These are phyloP conservation scores for Lasiodiplodia hormozganensis DNA, from an alignment of 2,329 filamentous ascomycete genomes.

Conservation along the genomic window DNA sequence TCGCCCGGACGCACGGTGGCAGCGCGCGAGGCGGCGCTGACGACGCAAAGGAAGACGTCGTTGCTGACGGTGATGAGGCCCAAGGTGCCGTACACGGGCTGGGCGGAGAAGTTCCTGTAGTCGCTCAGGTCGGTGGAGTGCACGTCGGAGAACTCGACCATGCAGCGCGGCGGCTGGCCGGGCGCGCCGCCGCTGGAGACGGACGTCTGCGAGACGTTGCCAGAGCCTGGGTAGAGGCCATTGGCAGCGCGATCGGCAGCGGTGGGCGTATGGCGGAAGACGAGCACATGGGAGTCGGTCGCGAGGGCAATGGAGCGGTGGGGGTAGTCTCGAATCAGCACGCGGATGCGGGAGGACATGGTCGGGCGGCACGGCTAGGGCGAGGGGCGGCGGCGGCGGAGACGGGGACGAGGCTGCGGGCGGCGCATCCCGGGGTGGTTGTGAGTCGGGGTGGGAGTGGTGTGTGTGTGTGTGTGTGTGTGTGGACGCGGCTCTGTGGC, in stretches of 20 bases:
- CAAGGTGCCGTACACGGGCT: conserved; percentile 82
- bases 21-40: conserved; percentile 78
- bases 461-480: neutral
- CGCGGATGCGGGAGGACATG: conserved; percentile 63
- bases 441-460: neutral
- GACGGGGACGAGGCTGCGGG: neutral
- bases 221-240: conserved; percentile 45
- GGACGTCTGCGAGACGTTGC: conserved; percentile 66
- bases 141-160: conserved; percentile 81
- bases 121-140: conserved; percentile 72
- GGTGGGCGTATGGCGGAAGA: conserved; percentile 79
- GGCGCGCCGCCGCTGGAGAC: conserved; percentile 45
- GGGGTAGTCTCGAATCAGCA: conserved; percentile 81
- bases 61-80: conserved; percentile 83
- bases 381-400: conserved; percentile 16
- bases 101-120: conserved; percentile 73
- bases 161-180: conserved; percentile 67
- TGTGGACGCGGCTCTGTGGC: neutral
- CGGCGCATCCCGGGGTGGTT: conserved; percentile 11
- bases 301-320: conserved; percentile 87
- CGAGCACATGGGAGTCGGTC: conserved; percentile 78
- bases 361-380: conserved; percentile 5
- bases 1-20: conserved; percentile 86
- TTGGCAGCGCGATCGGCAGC: conserved; percentile 57
- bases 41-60: conserved; percentile 90